phyloP scores from a whole-genome alignment of 176 grass and related monocot species.

The Phragmites australis region DNA sequence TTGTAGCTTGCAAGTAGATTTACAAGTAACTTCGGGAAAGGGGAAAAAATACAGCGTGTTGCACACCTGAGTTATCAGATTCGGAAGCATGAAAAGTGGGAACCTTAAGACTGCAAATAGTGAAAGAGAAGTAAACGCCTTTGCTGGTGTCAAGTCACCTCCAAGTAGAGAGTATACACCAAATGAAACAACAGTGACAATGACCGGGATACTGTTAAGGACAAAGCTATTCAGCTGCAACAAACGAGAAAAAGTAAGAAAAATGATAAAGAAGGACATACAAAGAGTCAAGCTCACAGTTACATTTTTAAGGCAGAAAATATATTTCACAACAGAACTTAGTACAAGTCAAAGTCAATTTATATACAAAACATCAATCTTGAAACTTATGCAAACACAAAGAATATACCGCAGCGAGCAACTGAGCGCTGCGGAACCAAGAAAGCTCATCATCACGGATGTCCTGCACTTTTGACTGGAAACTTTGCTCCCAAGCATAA shows the following conservation, averaged over 20 bases:
- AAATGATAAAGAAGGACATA: neutral
- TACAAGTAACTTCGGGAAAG: slow-evolving; percentile 29
- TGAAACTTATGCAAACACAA: slow-evolving; percentile 8
- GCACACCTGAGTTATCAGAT: slow-evolving; percentile 96
- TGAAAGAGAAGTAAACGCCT: slow-evolving; percentile 97
- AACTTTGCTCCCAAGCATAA: slow-evolving; percentile 99
- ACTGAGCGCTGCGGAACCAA: slow-evolving; percentile 90
- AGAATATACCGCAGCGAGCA: slow-evolving; percentile 79
- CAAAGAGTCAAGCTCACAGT: neutral
- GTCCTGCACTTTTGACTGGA: slow-evolving; percentile 91
- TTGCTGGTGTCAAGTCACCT: slow-evolving; percentile 93
- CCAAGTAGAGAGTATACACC: slow-evolving; percentile 88
- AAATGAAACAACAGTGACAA: slow-evolving; percentile 92
- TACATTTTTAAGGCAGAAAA: neutral
- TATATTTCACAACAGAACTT: slow-evolving; percentile 24
- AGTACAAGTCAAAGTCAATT: slow-evolving; percentile 20
- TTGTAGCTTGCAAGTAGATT: slow-evolving; percentile 11
- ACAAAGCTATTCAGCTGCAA: slow-evolving; percentile 97
- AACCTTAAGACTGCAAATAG: slow-evolving; percentile 94
- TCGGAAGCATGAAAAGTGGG: slow-evolving; percentile 92
- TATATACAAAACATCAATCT: slow-evolving; percentile 4
- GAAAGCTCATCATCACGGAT: slow-evolving; percentile 95
- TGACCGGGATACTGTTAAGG: slow-evolving; percentile 88
- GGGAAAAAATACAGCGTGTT: neutral
- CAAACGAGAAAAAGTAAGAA: slow-evolving; percentile 38